Conservation (phyloP, 2,329 filamentous ascomycete species). For the Ustulina deusta region DNA sequence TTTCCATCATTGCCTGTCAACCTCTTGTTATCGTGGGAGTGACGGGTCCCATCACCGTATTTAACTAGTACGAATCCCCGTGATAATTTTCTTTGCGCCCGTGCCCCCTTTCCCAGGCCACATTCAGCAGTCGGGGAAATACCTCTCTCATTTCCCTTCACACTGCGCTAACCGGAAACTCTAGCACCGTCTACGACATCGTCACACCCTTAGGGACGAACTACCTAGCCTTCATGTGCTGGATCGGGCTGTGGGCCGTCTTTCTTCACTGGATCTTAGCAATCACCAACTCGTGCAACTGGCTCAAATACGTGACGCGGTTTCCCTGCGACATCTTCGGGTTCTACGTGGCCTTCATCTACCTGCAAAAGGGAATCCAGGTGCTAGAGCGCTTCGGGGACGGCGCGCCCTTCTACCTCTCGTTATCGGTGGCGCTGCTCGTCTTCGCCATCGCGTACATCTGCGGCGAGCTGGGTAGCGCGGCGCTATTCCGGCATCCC, state of each 20-base stretch:
- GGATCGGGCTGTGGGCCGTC: conserved; percentile 90
- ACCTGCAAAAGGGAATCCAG: conserved; percentile 90
- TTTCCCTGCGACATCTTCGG: conserved; percentile 96
- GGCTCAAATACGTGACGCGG: conserved; percentile 86
- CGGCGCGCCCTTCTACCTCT: conserved; percentile 78
- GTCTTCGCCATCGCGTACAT: conserved; percentile 82
- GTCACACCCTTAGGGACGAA: conserved; percentile 81
- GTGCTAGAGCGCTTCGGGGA: conserved; percentile 81
- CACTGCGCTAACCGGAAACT: conserved; percentile 13
- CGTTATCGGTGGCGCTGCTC: conserved; percentile 79
- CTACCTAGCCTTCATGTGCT: conserved; percentile 91
- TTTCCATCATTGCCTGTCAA: conserved; percentile 82
- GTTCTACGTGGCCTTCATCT: conserved; percentile 93
- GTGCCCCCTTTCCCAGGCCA: neutral
- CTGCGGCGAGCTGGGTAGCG: conserved; percentile 79
- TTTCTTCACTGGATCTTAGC: conserved; percentile 88
- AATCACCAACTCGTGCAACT: conserved; percentile 87
- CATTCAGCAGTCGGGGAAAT: neutral
- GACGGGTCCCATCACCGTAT: conserved; percentile 90
- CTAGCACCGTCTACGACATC: conserved; percentile 86
- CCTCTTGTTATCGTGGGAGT: conserved; percentile 92
- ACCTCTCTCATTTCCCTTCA: too few species aligned
- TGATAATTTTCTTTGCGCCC: neutral
- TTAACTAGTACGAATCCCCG: conserved; percentile 74
- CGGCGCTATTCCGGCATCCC: conserved; percentile 78